Base-by-base conservation (phyloP, 441 rosid species). In the Dalechampia spathulata region DNA sequence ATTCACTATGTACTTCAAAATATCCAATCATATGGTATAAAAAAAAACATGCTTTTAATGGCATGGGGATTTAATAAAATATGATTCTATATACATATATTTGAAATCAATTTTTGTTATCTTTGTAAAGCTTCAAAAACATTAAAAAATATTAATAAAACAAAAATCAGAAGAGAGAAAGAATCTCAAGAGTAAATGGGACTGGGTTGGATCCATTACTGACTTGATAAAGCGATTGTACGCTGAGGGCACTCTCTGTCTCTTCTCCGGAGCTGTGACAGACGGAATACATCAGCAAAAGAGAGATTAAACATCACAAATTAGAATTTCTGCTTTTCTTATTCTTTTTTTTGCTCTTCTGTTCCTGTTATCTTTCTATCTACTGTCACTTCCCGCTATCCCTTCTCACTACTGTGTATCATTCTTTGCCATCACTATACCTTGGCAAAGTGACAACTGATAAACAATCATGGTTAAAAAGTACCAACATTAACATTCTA, bases 171-270 rank as follows among this genome's bases (percentile, higher is more conserved):
- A 6, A 19, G 20, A 12, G 14, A 5, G 11, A 20, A 25, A 6
- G 13, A 8, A 17, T 4, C 4, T 10, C 27, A 0, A 19, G 5
- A 37, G 17, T 34, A 13, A 59, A 20, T 12, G 46, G 14, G 57
- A 58, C 57, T 42, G 43, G 14, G 32, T 55, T n/a, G 41, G 27
- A 46, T 59, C 40, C 28, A 46, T 32, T 48, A 52, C 77, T 80
- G 77, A 89, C 99, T 93, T 89, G 80, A 93, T 93, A 82, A 93
- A 93, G 65, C 82, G 77, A 63, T 93, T 89, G 68, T 93, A 93
- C 34, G 95, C 95, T 41, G 97, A 86, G 57, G 97, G 97, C 57
- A 95, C 95, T 77, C 99, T 77, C 71, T 89, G 99, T 62, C 99
- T 81, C 78, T 80, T 93, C 87, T 87, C 96, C n/a, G 97, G 97